These are phyloP conservation scores for Lentinula boryana DNA, from an alignment of 768 basidiomycete genomes.

Conservation along the genomic window DNA sequence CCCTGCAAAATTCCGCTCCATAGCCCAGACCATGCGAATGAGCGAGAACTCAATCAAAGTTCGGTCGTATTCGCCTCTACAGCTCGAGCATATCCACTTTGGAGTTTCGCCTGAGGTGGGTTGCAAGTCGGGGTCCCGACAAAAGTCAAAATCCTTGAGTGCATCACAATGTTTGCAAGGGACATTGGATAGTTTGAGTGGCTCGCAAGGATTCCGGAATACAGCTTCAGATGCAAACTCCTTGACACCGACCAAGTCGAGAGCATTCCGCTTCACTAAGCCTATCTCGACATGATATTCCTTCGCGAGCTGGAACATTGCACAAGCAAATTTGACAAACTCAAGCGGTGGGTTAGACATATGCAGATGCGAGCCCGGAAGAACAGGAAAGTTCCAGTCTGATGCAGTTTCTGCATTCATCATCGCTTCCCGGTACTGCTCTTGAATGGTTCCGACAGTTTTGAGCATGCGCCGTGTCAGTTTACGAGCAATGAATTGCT, in stretches of 20 bases:
- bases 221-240: conserved; percentile 83
- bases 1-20: conserved; percentile 74
- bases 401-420: conserved; percentile 46
- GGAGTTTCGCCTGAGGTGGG: conserved; percentile 46
- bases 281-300: conserved; percentile 87
- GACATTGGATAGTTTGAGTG: conserved; percentile 77
- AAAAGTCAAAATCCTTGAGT: conserved; percentile 91
- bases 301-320: conserved; percentile 70
- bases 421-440: conserved; percentile 53
- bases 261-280: conserved; percentile 79
- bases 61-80: conserved; percentile 87
- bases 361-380: conserved; percentile 82
- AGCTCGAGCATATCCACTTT: conserved; percentile 67
- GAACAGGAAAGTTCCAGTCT: conserved; percentile 74
- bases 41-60: conserved; percentile 80
- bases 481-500: conserved; percentile 72
- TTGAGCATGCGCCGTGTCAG: conserved; percentile 80
- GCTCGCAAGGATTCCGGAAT: conserved; percentile 91
- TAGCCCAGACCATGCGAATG: conserved; percentile 63
- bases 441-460: conserved; percentile 55
- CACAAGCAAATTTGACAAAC: conserved; percentile 82
- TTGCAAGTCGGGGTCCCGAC: conserved; percentile 81
- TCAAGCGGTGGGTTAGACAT: conserved; percentile 81
- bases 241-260: conserved; percentile 81
- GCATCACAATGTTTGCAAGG: conserved; percentile 85